Base-by-base conservation (phyloP, 2,329 filamentous ascomycete genomes). In the Neophaeococcomyces aloes region DNA sequence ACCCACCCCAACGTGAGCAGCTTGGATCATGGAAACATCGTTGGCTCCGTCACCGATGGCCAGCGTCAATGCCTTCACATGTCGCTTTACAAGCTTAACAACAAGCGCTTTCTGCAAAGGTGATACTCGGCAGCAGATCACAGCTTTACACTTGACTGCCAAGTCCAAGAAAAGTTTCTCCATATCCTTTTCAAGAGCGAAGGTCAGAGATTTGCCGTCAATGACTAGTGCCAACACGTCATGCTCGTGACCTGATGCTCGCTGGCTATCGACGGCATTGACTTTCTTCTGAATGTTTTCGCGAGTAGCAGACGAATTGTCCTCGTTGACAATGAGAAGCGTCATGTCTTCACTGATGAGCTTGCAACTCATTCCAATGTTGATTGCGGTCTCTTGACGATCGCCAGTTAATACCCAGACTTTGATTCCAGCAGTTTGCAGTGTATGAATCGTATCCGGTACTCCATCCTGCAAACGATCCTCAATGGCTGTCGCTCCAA, bases 1-100 rank as follows among this genome's bases (percentile, higher is more conserved):
- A 65, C 91, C 91, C 34, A 98, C 86, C 52, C 91, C 91, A 52
- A 98, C 94, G 61, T 98, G 91, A 10, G 91, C 91, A 8, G 91
- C 91, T 68, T 98, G 91, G 44, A 98, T 98, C 91, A 98, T 98
- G 14, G 89, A 95, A n/a, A 98, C 91, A 59, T 98, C 91, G 65
- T 98, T 98, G 36, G 91, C 91, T 52, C 91, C 91, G 57, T 98
- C 91, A 54, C 91, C 91, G 61, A 98, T 95, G 40, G 91, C 91
- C 39, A 98, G 78, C 42, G 95, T 78, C 54, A 98, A 87, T 10
- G 86, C 79, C 60, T 95, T 85, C 53, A 91, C 77, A 61, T 94
- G 86, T 54, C 87, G 86, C 67, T 96, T 98, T 59, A 98, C 91
- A 53, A 96, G 78, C 70, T 98, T 98, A 54, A 98, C 91, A 17